These are phyloP conservation scores for Fraxinus latifolia DNA, from an alignment of 305 asterid genomes.

Conservation along the genomic window DNA sequence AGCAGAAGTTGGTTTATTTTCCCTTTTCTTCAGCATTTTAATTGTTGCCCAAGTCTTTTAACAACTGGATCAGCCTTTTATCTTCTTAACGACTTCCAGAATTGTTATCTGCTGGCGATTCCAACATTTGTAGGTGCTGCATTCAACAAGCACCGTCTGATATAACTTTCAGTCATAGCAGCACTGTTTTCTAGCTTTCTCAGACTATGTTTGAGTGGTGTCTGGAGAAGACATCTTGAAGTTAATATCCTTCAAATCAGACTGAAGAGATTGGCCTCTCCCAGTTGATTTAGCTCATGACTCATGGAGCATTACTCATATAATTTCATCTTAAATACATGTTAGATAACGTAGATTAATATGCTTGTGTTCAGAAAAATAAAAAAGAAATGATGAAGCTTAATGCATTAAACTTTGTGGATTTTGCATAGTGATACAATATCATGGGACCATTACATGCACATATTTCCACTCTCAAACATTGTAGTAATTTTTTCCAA, in stretches of 20 bases:
- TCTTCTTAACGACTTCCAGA: constrained; percentile 47
- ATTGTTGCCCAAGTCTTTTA: constrained; percentile 90
- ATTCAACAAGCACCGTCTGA: constrained; percentile 94
- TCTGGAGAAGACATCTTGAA: constrained; percentile 52
- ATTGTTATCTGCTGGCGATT: constrained; percentile 41
- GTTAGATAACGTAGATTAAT: no score
- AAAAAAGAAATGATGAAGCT: neutral
- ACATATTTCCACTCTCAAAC: constrained; percentile 4
- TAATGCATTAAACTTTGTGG: neutral
- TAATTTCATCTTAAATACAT: neutral
- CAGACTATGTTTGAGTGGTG: constrained; percentile 62
- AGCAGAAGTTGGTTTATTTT: constrained; percentile 36
- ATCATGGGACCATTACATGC: constrained; percentile 12
- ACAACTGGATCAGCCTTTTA: constrained; percentile 67
- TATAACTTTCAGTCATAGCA: constrained; percentile 38
- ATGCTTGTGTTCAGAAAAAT: neutral
- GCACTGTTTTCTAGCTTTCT: constrained; percentile 43
- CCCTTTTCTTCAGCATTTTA: constrained; percentile 84
- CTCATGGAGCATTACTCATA: constrained; percentile 61
- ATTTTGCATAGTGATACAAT: neutral
- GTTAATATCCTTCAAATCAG: constrained; percentile 39
- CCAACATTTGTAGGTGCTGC: constrained; percentile 93
- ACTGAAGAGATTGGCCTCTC: constrained; percentile 45
- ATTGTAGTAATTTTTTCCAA: neutral
- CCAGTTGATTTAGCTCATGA: constrained; percentile 45